A percentile compares a stretch with the other conserved stretches of the same genome.
phyloP scores from a whole-genome alignment of 305 asterid species.

The Petunia hybrid region DNA sequence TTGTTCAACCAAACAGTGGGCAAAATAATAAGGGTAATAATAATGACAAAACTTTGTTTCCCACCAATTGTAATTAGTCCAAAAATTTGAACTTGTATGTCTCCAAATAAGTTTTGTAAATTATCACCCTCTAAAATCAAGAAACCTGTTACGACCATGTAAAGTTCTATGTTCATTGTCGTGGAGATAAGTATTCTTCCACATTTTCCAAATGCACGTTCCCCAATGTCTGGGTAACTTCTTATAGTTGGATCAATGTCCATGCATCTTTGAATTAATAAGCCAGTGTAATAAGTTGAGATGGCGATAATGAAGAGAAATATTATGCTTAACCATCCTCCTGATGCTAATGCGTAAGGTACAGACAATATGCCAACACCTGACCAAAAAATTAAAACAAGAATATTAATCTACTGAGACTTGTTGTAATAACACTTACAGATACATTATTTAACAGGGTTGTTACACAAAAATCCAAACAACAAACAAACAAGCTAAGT shows the following conservation, averaged over 20 bases:
- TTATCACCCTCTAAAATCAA: slow-evolving; percentile 88
- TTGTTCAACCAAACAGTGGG: slow-evolving; percentile 77
- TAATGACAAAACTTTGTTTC: slow-evolving; percentile 52
- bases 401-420: neutral
- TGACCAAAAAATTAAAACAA: slow-evolving; percentile 27
- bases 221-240: slow-evolving; percentile 83
- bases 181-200: slow-evolving; percentile 67
- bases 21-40: slow-evolving; percentile 63
- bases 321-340: slow-evolving; percentile 84
- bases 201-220: slow-evolving; percentile 68
- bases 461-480: neutral
- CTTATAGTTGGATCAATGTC: slow-evolving; percentile 65
- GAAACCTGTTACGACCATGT: slow-evolving; percentile 87
- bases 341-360: slow-evolving; percentile 87
- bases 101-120: slow-evolving; percentile 55
- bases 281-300: slow-evolving; percentile 68
- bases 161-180: slow-evolving; percentile 72
- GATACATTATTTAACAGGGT: too few relatives aligned
- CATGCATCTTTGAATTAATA: slow-evolving; percentile 80
- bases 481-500: neutral
- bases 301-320: slow-evolving; percentile 69
- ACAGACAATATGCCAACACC: slow-evolving; percentile 88
- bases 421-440: neutral
- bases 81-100: slow-evolving; percentile 39
- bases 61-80: slow-evolving; percentile 53